Conservation (phyloP, 169 alveolate species). For the Plasmodium vinckei region DNA sequence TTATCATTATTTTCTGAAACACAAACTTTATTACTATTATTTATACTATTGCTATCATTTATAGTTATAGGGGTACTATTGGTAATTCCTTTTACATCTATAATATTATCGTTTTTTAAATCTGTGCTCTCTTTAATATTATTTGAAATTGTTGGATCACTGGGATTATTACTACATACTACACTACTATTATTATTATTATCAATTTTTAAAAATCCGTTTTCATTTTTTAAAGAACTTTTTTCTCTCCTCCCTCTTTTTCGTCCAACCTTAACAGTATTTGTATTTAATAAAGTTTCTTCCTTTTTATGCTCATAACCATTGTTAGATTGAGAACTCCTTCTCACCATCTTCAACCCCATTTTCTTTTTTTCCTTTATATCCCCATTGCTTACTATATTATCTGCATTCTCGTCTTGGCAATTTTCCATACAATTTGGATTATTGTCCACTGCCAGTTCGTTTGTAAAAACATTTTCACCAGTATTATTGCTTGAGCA, state of each 20-base stretch:
- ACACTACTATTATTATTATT: background rate
- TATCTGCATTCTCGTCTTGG: background rate
- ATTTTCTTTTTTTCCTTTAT: background rate
- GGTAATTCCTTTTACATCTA: too few species aligned
- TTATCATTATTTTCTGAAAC: too few species aligned
- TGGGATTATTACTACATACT: conserved; percentile 4
- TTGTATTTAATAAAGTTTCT: background rate
- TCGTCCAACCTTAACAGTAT: background rate
- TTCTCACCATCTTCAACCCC: background rate
- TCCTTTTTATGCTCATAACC: background rate
- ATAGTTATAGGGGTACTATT: too few species aligned
- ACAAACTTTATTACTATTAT: too few species aligned
- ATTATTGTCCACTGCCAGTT: background rate
- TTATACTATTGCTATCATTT: too few species aligned
- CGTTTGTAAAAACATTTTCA: background rate
- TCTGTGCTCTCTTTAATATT: too few species aligned
- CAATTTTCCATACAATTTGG: background rate
- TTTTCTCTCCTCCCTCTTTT: background rate
- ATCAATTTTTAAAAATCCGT: background rate
- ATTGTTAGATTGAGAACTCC: background rate
- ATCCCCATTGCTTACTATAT: background rate
- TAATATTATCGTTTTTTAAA: too few species aligned
- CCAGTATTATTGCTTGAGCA: background rate
- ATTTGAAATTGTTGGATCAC: too few species aligned
- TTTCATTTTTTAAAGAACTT: background rate